Evolutionary conservation across 1,284 basidiomycete genomes (phyloP).

Genomic region (Termitomyces sp.): DNA sequence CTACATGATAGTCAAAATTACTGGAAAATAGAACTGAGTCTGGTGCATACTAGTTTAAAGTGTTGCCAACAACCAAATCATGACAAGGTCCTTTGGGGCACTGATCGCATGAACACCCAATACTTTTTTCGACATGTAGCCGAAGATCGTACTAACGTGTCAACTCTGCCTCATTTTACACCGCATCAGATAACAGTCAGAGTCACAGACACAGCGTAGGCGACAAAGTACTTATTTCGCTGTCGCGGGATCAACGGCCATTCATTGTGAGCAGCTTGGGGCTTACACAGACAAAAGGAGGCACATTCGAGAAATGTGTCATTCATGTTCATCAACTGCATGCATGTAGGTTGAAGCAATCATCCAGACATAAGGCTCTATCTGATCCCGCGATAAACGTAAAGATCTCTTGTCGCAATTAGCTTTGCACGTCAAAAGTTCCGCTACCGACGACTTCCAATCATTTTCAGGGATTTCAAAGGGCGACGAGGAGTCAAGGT

Average conservation of each 20-base stretch:
- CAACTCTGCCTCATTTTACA: constrained; percentile 1
- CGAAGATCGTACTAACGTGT: constrained; percentile 2
- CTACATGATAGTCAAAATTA: constrained; percentile 4
- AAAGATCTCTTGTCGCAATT: not conserved
- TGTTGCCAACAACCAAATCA: constrained; percentile 3
- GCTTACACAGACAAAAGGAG: not conserved
- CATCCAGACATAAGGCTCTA: constrained; percentile 8
- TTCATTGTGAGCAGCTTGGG: constrained; percentile 1
- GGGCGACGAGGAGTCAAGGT: not conserved
- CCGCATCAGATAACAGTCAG: not conserved
- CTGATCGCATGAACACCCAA: not conserved
- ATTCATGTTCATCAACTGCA: not conserved
- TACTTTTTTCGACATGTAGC: not conserved
- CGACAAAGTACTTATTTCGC: constrained; percentile 3
- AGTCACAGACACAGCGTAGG: not conserved
- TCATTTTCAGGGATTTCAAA: not conserved
- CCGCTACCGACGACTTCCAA: not conserved
- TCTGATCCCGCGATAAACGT: not conserved
- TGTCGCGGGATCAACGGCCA: not conserved
- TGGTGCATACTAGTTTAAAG: not conserved
- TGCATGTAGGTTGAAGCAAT: not conserved
- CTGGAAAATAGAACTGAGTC: not conserved
- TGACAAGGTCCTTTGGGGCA: not conserved
- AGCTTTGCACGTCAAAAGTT: constrained; percentile 4
- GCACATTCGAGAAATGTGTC: not conserved